These are phyloP conservation scores for Lentinula sp. DNA, from an alignment of 768 basidiomycete genomes.

Conservation along the genomic window DNA sequence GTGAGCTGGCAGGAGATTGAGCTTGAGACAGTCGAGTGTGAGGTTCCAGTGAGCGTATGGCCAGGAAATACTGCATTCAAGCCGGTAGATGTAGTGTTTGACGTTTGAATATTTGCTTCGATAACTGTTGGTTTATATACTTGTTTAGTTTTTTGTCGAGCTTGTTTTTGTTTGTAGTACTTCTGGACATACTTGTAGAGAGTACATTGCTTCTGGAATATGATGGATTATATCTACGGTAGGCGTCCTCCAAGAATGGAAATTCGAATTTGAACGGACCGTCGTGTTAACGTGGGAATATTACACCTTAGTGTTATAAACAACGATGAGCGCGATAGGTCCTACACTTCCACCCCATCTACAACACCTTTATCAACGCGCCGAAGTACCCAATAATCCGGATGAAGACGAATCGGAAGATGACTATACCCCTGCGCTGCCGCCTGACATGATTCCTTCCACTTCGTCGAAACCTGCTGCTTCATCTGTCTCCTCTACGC, in stretches of 20 bases:
- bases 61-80: conserved; percentile 87
- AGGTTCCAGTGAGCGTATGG: conserved; percentile 85
- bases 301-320: not conserved
- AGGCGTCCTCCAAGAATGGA: no score
- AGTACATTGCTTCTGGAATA: no score
- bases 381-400: conserved; percentile 15
- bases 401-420: conserved; percentile 57
- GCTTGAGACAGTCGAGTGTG: conserved; percentile 90
- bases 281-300: not conserved
- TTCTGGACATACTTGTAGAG: no score
- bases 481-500: not conserved
- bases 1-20: conserved; percentile 61
- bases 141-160: not conserved
- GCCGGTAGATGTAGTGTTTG: conserved; percentile 72
- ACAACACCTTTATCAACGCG: conserved; percentile 9
- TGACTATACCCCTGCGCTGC: conserved; percentile 68
- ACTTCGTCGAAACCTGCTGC: conserved; percentile 31
- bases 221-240: no score
- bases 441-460: conserved; percentile 55
- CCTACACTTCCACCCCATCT: conserved; percentile 52
- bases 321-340: conserved; percentile 45
- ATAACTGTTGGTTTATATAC: not conserved
- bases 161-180: no score
- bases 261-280: no score
- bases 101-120: conserved; percentile 35